Percentiles rank a stretch among this genome's conserved stretches.
These are phyloP conservation scores for Penicillium manginii DNA, from an alignment of 495 filamentous ascomycete genomes.

Conservation along the genomic window DNA sequence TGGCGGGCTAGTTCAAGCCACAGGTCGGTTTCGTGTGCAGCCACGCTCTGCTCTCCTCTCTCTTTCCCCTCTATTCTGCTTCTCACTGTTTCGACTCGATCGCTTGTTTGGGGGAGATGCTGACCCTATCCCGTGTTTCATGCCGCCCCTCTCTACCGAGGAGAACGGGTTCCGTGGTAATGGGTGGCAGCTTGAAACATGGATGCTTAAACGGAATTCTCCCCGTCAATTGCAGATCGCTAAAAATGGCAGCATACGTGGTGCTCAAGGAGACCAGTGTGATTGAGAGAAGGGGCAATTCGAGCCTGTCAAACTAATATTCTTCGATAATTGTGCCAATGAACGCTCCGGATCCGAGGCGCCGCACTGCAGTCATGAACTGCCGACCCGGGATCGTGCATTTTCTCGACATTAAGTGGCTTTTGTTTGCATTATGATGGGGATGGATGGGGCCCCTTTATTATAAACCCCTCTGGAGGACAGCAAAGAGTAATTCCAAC, in stretches of 20 bases:
- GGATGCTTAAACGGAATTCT: constrained; percentile 1
- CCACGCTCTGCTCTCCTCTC: constrained; percentile 18
- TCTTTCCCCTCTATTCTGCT: constrained; percentile 9
- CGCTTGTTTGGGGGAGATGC: too few species aligned
- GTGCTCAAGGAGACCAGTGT: neutral
- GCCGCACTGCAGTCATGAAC: constrained; percentile 16
- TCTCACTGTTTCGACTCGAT: neutral
- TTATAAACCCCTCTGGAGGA: neutral
- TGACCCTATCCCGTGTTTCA: neutral
- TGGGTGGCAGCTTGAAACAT: neutral
- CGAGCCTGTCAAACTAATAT: neutral
- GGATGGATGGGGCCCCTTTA: neutral
- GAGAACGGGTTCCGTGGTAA: constrained; percentile 1
- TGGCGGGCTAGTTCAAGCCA: constrained; percentile 34
- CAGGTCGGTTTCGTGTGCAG: constrained; percentile 23
- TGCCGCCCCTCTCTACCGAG: neutral
- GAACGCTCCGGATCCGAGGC: neutral
- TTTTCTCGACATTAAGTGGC: constrained; percentile 21
- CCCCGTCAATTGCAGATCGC: neutral
- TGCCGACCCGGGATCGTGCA: constrained; percentile 17
- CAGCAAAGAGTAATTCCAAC: neutral
- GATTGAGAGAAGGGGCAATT: neutral
- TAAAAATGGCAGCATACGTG: neutral
- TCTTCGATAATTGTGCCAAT: constrained; percentile 2
- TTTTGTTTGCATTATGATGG: constrained; percentile 9